These are phyloP conservation scores for Aspergillus biplanus DNA, from an alignment of 495 filamentous ascomycete species.

Conservation along the genomic window DNA sequence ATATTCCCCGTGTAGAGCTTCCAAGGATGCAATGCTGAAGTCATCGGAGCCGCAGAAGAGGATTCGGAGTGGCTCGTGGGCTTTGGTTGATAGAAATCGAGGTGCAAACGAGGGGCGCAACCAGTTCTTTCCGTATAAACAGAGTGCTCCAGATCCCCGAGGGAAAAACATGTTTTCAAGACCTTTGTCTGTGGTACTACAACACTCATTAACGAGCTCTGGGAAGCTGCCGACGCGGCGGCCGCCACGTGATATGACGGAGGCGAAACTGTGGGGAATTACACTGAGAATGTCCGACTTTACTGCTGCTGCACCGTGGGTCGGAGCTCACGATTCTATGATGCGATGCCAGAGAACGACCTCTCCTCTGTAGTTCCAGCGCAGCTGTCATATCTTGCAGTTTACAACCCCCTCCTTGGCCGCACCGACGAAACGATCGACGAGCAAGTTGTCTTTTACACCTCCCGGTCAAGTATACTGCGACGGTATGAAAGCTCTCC, in stretches of 20 bases:
- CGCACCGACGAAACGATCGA: conserved; percentile 82
- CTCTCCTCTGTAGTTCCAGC: conserved; percentile 66
- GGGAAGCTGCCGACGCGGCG: conserved; percentile 16
- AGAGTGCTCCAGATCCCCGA: conserved; percentile 26
- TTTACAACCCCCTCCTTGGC: conserved; percentile 93
- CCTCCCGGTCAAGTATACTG: conserved; percentile 47
- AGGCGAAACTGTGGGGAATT: conserved; percentile 17
- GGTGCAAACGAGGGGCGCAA: conserved; percentile 17
- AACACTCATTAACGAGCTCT: conserved; percentile 17
- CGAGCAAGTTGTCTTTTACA: conserved; percentile 93
- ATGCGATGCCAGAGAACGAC: conserved; percentile 48
- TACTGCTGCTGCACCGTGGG: conserved; percentile 18
- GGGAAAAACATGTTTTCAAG: conserved; percentile 30
- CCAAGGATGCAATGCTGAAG: conserved; percentile 82
- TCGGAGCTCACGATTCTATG: conserved; percentile 22
- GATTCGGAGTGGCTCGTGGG: conserved; percentile 73
- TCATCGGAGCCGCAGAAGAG: conserved; percentile 95
- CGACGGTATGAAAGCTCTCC: conserved; percentile 41
- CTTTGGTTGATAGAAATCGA: conserved; percentile 37
- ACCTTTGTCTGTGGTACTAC: neutral
- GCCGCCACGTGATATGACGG: conserved; percentile 48
- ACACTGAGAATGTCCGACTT: neutral
- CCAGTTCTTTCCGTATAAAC: conserved; percentile 25
- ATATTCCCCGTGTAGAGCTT: conserved; percentile 67
- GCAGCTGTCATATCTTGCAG: conserved; percentile 82